These are phyloP conservation scores for Dianthus caryophyllus DNA, from an alignment of 148 eudicot genomes.

Conservation along the genomic window DNA sequence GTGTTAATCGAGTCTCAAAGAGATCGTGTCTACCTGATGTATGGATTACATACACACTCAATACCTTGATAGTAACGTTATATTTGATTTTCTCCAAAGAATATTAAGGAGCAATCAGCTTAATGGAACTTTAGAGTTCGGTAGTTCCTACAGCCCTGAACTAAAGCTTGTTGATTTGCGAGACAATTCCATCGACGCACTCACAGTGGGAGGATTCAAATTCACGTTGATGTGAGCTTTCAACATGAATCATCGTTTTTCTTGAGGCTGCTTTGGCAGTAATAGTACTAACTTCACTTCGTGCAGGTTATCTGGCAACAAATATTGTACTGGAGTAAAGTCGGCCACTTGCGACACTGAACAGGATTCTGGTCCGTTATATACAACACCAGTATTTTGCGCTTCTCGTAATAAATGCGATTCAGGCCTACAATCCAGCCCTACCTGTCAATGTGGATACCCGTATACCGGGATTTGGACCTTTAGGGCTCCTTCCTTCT, in stretches of 20 bases:
- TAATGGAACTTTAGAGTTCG: conserved; percentile 37
- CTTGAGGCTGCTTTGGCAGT: not conserved
- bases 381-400: conserved; percentile 50
- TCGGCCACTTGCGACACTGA: conserved; percentile 33
- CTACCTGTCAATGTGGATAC: conserved; percentile 67
- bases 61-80: too few species aligned
- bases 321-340: conserved; percentile 33
- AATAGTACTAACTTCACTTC: not conserved
- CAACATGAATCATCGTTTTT: not conserved
- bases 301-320: conserved; percentile 58
- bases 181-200: conserved; percentile 30
- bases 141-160: conserved; percentile 31
- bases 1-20: conserved; percentile 17
- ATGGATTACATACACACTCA: too few species aligned
- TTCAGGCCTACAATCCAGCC: conserved; percentile 48
- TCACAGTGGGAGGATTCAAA: conserved; percentile 19
- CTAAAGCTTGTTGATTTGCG: conserved; percentile 46
- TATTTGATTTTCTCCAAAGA: conserved; percentile 24
- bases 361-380: conserved; percentile 38
- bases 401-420: conserved; percentile 28
- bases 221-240: conserved; percentile 37
- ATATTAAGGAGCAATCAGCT: conserved; percentile 36
- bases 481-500: conserved; percentile 65
- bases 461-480: conserved; percentile 57
- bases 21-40: not conserved